Conservation (phyloP, 768 basidiomycete genomes). For the Tylopilus sp. region DNA sequence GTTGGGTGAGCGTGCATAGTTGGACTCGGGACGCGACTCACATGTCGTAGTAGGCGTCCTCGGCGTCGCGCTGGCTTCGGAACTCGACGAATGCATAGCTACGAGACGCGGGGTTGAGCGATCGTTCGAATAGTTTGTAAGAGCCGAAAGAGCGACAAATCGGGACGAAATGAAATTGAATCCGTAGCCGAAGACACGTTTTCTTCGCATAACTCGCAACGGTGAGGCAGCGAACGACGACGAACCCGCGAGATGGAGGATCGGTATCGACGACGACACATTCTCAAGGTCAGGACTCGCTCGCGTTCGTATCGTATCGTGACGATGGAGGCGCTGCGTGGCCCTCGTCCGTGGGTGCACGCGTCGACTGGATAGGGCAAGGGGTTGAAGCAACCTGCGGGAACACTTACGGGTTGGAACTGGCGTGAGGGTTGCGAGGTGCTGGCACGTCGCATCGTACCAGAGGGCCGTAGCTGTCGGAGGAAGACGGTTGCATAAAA, state of each 20-base stretch:
- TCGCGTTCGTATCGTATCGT: constrained; percentile 29
- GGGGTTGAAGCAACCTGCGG: constrained; percentile 25
- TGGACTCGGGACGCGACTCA: constrained; percentile 35
- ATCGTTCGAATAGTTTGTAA: constrained; percentile 37
- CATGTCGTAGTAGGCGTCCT: constrained; percentile 85
- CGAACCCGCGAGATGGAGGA: constrained; percentile 29
- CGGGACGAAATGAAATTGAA: constrained; percentile 28
- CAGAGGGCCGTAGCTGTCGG: constrained; percentile 70
- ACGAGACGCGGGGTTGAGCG: constrained; percentile 60
- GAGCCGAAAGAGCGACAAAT: constrained; percentile 35
- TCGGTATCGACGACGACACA: constrained; percentile 27
- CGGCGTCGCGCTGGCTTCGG: constrained; percentile 71
- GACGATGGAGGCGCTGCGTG: constrained; percentile 23
- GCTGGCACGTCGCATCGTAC: constrained; percentile 90
- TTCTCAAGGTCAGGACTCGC: constrained; percentile 23
- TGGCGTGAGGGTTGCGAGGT: constrained; percentile 71
- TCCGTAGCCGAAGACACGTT: constrained; percentile 27
- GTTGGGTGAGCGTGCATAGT: constrained; percentile 9
- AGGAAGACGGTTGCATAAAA: constrained; percentile 3
- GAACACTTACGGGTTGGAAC: constrained; percentile 76
- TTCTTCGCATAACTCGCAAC: constrained; percentile 26
- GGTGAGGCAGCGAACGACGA: constrained; percentile 25
- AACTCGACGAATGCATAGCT: constrained; percentile 90
- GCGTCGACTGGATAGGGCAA: constrained; percentile 38
- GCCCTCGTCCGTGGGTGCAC: constrained; percentile 32